A percentile compares a stretch with the other conserved stretches of the same genome.
Evolutionary conservation across 2,329 filamentous ascomycete species (phyloP).

Genomic region (Colletotrichum melonis): DNA sequence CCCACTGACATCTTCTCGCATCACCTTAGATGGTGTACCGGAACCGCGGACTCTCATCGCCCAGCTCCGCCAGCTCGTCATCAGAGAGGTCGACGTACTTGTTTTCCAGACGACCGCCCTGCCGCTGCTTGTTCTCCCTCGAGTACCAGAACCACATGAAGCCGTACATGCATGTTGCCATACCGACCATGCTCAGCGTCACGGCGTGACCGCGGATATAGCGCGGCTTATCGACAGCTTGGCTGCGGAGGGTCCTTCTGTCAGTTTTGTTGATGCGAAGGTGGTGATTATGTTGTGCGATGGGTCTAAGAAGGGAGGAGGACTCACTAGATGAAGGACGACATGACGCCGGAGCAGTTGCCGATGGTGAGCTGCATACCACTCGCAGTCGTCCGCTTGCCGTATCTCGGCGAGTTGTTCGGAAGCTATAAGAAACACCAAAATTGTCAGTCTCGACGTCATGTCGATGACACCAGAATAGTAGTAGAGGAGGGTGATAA

Average conservation of each 20-base stretch:
- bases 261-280: not conserved
- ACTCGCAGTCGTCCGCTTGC: conserved; percentile 79
- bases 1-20: not conserved
- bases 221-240: conserved; percentile 61
- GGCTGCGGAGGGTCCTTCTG: conserved; percentile 43
- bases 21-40: conserved; percentile 53
- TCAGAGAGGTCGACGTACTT: conserved; percentile 54
- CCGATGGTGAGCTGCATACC: conserved; percentile 78
- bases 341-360: conserved; percentile 72
- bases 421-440: conserved; percentile 53
- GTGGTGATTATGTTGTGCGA: too few species aligned
- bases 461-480: too few species aligned
- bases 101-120: conserved; percentile 50
- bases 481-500: not conserved
- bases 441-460: not conserved
- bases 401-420: conserved; percentile 76
- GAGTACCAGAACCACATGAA: conserved; percentile 49
- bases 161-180: conserved; percentile 46
- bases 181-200: conserved; percentile 43
- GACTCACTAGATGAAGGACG: conserved; percentile 33
- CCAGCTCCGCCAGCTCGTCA: conserved; percentile 61
- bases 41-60: conserved; percentile 63
- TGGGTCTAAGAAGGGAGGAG: too few species aligned
- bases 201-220: conserved; percentile 71
- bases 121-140: conserved; percentile 58